Evolutionary conservation across 2,329 filamentous ascomycete species (phyloP).

Genomic region (Apiospora saccharicola): DNA sequence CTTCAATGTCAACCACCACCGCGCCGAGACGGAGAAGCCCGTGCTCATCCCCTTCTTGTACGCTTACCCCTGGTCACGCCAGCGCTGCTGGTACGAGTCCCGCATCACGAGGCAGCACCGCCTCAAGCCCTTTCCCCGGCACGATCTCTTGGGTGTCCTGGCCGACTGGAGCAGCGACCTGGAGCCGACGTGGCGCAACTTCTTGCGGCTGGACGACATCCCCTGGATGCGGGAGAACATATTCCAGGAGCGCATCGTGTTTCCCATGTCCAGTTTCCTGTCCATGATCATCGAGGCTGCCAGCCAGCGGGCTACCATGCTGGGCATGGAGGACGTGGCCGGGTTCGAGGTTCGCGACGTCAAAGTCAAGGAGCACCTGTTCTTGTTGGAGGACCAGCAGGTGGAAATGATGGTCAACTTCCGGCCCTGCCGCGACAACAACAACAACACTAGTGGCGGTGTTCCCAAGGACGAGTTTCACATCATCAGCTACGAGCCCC

Average conservation of each 20-base stretch:
- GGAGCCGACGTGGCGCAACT: conserved; percentile 49
- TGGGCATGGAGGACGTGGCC: conserved; percentile 38
- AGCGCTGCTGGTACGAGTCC: conserved; percentile 43
- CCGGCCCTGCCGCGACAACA: conserved; percentile 36
- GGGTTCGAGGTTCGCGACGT: conserved; percentile 48
- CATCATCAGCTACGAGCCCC: conserved; percentile 40
- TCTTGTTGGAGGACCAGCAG: conserved; percentile 44
- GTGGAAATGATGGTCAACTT: conserved; percentile 48
- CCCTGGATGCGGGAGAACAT: conserved; percentile 58
- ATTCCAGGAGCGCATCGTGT: conserved; percentile 56
- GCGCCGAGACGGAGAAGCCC: conserved; percentile 30
- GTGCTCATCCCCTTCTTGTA: conserved; percentile 36
- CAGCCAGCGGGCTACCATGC: conserved; percentile 36
- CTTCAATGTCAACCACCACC: conserved; percentile 40
- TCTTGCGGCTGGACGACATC: conserved; percentile 44
- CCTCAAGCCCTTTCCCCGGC: conserved; percentile 42
- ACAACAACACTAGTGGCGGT: neutral
- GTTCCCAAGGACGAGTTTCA: conserved; percentile 40
- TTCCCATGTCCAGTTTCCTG: conserved; percentile 52
- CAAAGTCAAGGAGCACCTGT: conserved; percentile 42
- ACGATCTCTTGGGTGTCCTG: conserved; percentile 45
- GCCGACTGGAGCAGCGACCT: conserved; percentile 43
- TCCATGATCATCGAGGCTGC: conserved; percentile 46
- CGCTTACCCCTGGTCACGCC: conserved; percentile 43
- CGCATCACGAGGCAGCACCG: conserved; percentile 43